These are phyloP conservation scores for Onygena corvina DNA, from an alignment of 2,329 filamentous ascomycete genomes.

Conservation along the genomic window DNA sequence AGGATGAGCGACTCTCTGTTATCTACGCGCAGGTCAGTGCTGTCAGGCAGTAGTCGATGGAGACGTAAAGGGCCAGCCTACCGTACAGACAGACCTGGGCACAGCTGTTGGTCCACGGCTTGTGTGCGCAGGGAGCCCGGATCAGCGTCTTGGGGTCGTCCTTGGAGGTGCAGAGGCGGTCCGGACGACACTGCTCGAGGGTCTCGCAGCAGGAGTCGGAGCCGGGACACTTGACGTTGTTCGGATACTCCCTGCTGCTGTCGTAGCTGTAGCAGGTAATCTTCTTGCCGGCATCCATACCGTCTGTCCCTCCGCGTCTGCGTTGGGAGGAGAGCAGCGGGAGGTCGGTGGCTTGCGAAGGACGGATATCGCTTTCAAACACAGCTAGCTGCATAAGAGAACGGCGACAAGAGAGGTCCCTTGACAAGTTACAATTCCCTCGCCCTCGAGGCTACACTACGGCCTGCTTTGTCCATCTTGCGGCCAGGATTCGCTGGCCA, in stretches of 20 bases:
- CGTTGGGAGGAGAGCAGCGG: not conserved
- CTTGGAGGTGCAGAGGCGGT: not conserved
- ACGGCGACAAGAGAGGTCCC: too few species aligned
- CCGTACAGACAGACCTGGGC: conserved; percentile 4
- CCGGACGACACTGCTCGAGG: conserved; percentile 2
- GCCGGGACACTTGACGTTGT: not conserved
- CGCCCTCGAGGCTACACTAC: too few species aligned
- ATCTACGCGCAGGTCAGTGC: not conserved
- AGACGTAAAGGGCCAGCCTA: too few species aligned
- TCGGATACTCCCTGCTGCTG: conserved; percentile 2
- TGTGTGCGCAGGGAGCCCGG: conserved; percentile 1
- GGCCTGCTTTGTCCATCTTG: not conserved
- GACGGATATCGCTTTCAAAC: too few species aligned
- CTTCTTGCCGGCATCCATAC: not conserved
- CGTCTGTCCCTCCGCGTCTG: not conserved
- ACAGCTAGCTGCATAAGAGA: too few species aligned
- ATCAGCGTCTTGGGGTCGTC: conserved; percentile 3
- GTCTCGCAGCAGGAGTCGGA: conserved; percentile 4
- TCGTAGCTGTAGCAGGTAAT: conserved; percentile 4
- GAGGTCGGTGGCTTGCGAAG: too few species aligned
- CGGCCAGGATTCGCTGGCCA: not conserved
- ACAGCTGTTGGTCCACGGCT: conserved; percentile 5
- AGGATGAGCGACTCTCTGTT: not conserved
- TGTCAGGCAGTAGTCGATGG: not conserved
- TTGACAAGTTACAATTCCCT: not conserved